Evolutionary conservation across 2,329 filamentous ascomycete species (phyloP), one percentile per base, ranked within the genome.

Genomic region (Colletotrichum neosansevieriae): DNA sequence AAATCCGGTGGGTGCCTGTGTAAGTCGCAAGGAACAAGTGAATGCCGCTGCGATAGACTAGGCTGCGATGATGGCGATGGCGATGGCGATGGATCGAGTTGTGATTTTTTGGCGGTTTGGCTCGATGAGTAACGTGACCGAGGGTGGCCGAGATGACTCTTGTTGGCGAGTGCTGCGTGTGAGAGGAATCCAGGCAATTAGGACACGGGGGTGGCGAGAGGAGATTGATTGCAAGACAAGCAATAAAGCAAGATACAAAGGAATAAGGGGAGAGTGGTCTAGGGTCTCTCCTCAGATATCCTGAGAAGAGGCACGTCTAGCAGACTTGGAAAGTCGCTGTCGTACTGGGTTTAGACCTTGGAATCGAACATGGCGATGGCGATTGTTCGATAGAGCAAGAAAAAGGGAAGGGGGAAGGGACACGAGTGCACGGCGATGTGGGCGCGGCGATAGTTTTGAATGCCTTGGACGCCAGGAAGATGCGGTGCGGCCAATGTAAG

Each of bases 281-380:
- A 75, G 67, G 75, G 70, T 76, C 74, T 79, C 78, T 75, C 42
- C 64, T 53, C 54, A 58, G 54, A 54, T 53, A 36, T 64, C 57
- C 57, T 51, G 57, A 63, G 67, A 60, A 69, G 65, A 67, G 63
- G 71, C 68, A 68, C 63, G 63, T 67, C 63, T 75, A 86, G 85
- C 85, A 85, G 84, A 87, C 85, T 86, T 82, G 74, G 77, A 79
- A 79, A 85, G 84, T 84, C 84, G 85, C 82, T 82, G 81, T 80
- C 73, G 76, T 79, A 77, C 63, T 77, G 74, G 29, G 71, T 83
- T 82, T 83, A 87, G 78, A 86, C 80, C 80, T 79, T 79, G 76
- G 75, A 83, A 78, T 82, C 83, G 82, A 85, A 85, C 84, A 88
- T 87, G 77, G 81, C 82, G 81, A 78, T 80, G 79, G 79, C 79